Evolutionary conservation across 1,284 basidiomycete genomes (phyloP).

Genomic region (Austropuccinia psidii): DNA sequence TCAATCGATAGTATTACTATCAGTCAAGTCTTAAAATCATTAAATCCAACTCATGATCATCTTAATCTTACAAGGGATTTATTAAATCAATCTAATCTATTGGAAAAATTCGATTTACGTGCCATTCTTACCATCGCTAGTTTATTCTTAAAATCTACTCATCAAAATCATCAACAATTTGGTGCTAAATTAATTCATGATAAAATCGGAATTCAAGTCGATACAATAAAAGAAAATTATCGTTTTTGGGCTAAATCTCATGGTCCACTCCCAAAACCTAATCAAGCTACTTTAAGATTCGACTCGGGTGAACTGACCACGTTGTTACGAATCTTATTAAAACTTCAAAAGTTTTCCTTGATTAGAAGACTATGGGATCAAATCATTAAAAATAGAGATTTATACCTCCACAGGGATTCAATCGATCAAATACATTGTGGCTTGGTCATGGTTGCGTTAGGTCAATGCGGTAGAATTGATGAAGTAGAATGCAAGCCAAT

Average conservation of each 20-base stretch:
- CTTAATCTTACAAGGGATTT: neutral
- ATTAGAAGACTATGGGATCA: slow-evolving; percentile 37
- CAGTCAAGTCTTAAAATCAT: neutral
- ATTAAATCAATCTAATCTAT: neutral
- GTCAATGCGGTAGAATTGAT: slow-evolving; percentile 23
- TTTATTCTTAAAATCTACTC: slow-evolving; percentile 12
- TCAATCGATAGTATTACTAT: slow-evolving; percentile 17
- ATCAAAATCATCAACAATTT: neutral
- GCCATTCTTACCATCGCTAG: slow-evolving; percentile 1
- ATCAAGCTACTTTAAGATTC: slow-evolving; percentile 6
- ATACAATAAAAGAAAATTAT: neutral
- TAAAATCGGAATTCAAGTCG: neutral
- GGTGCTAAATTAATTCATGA: neutral
- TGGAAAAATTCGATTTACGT: slow-evolving; percentile 2
- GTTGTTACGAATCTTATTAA: slow-evolving; percentile 36
- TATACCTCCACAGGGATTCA: slow-evolving; percentile 36
- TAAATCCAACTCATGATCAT: neutral
- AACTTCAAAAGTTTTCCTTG: slow-evolving; percentile 38
- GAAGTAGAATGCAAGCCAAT: slow-evolving; percentile 35
- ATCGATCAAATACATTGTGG: slow-evolving; percentile 39
- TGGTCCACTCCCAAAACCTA: neutral
- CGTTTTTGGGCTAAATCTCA: slow-evolving; percentile 5
- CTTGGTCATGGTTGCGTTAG: slow-evolving; percentile 39
- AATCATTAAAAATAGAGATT: slow-evolving; percentile 38
- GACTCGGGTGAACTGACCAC: slow-evolving; percentile 37